Evolutionary conservation across 2,329 filamentous ascomycete genomes (phyloP), one percentile per base, ranked within the genome.

Genomic region (Diplodia sapinea): DNA sequence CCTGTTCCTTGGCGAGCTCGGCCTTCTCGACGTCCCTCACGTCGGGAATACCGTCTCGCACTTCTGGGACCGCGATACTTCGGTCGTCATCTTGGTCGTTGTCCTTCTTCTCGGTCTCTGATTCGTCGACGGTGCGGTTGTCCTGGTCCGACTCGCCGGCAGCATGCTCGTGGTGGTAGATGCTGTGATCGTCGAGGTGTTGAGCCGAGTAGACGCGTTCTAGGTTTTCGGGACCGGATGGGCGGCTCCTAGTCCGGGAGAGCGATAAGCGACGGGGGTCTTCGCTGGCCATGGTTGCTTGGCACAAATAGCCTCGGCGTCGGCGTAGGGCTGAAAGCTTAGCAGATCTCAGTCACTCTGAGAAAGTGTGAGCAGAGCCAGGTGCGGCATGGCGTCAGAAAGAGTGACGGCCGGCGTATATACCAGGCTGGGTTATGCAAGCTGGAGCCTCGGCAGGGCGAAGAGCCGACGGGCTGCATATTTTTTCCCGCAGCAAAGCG

Each of bases 171-270:
- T 75, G 74, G 63, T 78, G 73, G 47, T 78, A 77, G 1, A 77
- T 74, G 8, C 74, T 77, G 47, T 75, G 73, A 69, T 79, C 76
- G 68, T 78, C 76, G 13, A 75, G 72, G 29, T 76, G 74, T 57
- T 76, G 73, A 12, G 66, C 72, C 3, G 77, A 77, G 15, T 75
- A 71, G 2, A 76, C 55, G 4, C 74, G 73, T 23, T 72, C 69
- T 51, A 70, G 71, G 67, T 65, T 72, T 29, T 66, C 68, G 1
- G 73, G 69, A 17, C 71, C 68, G 63, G 70, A 71, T 13, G 73
- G 72, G 6, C 73, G 69, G 38, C 52, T 57, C 23, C n/a, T 59
- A 15, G 64, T 66, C 20, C 52, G 52, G 29, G 64, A 66, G 11
- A 66, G 52, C 4, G 64, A 66, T 26, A 59, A 20, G 43, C 59